Conservation (phyloP, 352 stramenopile genomes). For the Globisporangium spiculum region DNA sequence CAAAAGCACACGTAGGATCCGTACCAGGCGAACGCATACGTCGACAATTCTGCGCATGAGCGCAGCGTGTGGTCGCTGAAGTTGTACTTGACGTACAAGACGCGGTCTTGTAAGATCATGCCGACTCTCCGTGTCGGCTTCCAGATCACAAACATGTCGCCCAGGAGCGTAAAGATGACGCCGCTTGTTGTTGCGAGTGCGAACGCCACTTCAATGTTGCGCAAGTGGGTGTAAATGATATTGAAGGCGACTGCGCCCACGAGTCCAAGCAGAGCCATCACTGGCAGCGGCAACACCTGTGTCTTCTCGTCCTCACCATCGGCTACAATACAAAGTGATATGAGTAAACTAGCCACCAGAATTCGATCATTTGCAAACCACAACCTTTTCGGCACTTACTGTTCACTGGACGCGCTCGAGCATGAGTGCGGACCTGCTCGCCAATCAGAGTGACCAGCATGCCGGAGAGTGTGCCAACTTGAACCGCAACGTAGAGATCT, state of each 20-base stretch:
- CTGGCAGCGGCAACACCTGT: slow-evolving; percentile 71
- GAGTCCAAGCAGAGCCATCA: slow-evolving; percentile 77
- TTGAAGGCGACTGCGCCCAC: slow-evolving; percentile 83
- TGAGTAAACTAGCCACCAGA: not conserved
- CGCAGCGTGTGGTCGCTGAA: slow-evolving; percentile 52
- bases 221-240: slow-evolving; percentile 83
- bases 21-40: slow-evolving; percentile 55
- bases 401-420: slow-evolving; percentile 37
- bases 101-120: slow-evolving; percentile 74
- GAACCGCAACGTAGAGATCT: slow-evolving; percentile 74
- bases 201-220: slow-evolving; percentile 81
- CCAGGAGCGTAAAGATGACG: slow-evolving; percentile 71
- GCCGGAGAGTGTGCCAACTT: slow-evolving; percentile 77
- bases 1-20: slow-evolving; percentile 70
- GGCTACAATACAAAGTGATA: slow-evolving; percentile 19
- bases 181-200: slow-evolving; percentile 73
- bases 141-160: slow-evolving; percentile 87
- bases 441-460: slow-evolving; percentile 79
- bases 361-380: not conserved
- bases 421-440: slow-evolving; percentile 65
- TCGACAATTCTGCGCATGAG: slow-evolving; percentile 56
- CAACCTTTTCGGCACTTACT: slow-evolving; percentile 24
- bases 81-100: slow-evolving; percentile 61
- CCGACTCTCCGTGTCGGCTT: slow-evolving; percentile 73
- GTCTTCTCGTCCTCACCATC: slow-evolving; percentile 48